Percentiles rank a stretch among this genome's conserved stretches.
Evolutionary conservation across 2,329 filamentous ascomycete species (phyloP).

Genomic region (Hypoxylon sp.): DNA sequence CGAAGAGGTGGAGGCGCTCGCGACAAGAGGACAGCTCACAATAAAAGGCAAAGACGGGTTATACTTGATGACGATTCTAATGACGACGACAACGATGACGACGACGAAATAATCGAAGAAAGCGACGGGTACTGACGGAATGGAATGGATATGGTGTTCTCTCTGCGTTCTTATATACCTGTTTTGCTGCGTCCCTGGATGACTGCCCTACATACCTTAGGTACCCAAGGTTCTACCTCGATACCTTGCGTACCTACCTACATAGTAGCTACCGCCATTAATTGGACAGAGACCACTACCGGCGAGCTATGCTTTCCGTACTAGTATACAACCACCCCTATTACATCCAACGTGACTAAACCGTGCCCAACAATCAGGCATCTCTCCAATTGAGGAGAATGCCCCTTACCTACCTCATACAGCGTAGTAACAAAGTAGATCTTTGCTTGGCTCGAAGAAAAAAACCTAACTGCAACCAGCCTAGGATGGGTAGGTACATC

Average conservation of each 20-base stretch:
- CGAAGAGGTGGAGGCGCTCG: constrained; percentile 21
- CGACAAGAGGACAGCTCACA: constrained; percentile 6
- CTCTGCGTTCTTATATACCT: not conserved
- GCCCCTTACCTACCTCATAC: not conserved
- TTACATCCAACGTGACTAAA: not conserved
- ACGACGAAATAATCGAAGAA: constrained; percentile 34
- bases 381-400: not conserved
- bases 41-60: constrained; percentile 27
- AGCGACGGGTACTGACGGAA: constrained; percentile 29
- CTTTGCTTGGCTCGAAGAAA: not conserved
- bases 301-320: not conserved
- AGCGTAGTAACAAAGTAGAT: constrained; percentile 2
- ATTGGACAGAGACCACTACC: not conserved
- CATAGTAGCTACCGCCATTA: not conserved
- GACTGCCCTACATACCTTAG: not conserved
- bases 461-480: not conserved
- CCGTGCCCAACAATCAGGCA: not conserved
- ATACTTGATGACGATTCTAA: constrained; percentile 37
- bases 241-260: not conserved
- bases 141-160: not conserved
- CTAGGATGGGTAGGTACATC: not conserved
- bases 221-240: not conserved
- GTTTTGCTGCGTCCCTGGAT: constrained; percentile 6
- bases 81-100: constrained; percentile 30
- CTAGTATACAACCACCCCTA: not conserved